Evolutionary conservation across 2,329 filamentous ascomycete genomes (phyloP).

Genomic region (Iodosphaeria phyllophila): DNA sequence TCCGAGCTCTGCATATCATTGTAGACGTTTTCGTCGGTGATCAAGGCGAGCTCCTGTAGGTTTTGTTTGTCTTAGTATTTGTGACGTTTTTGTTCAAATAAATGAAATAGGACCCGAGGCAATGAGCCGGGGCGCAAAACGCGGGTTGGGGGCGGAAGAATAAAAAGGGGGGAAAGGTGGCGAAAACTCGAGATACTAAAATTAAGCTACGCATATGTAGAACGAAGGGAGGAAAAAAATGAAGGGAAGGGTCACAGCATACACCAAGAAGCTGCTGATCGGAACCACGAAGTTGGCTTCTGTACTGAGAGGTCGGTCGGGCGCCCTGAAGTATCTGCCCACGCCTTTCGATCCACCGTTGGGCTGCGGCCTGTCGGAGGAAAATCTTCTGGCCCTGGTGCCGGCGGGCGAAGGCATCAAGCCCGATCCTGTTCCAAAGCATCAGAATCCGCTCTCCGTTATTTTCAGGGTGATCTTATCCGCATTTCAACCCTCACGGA

Average conservation of each 20-base stretch:
- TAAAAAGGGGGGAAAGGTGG: neutral
- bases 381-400: conserved; percentile 49
- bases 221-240: conserved; percentile 4
- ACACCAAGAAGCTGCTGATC: conserved; percentile 39
- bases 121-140: too few species aligned
- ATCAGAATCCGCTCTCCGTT: neutral
- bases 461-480: too few species aligned
- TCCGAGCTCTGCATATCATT: conserved; percentile 33
- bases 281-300: conserved; percentile 29
- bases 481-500: too few species aligned
- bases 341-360: conserved; percentile 38
- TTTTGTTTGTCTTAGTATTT: too few species aligned
- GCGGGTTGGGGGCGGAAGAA: neutral
- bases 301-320: conserved; percentile 25
- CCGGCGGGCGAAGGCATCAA: conserved; percentile 41
- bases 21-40: conserved; percentile 42
- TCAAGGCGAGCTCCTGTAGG: conserved; percentile 32
- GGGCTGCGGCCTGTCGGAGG: conserved; percentile 38
- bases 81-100: too few species aligned
- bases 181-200: too few species aligned
- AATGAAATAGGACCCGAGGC: too few species aligned
- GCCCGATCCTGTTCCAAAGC: conserved; percentile 23
- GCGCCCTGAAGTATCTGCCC: conserved; percentile 32
- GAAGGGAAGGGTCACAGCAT: conserved; percentile 9
- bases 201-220: too few species aligned